Conservation (phyloP, 208 protist species). For the Blechomonas ayalai region DNA sequence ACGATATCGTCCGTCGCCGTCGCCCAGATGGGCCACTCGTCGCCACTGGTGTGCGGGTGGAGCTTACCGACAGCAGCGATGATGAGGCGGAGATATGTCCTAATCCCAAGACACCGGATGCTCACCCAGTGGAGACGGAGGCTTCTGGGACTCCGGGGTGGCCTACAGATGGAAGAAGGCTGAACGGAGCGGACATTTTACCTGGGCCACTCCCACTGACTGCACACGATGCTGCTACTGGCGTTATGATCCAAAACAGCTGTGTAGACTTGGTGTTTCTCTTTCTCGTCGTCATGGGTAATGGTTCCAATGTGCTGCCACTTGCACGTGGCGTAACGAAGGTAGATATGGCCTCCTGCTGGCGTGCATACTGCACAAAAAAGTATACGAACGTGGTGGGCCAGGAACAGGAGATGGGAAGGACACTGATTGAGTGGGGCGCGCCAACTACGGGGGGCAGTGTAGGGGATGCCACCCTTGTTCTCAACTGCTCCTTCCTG, state of each 20-base stretch:
- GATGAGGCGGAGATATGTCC: no score
- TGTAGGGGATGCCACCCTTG: conserved; percentile 17
- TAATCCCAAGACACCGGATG: no score
- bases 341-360: conserved; percentile 80
- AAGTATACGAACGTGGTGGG: conserved; percentile 46
- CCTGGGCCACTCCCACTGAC: no score
- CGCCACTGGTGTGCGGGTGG: conserved; percentile 48
- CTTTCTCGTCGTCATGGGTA: conserved; percentile 83
- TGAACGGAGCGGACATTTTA: no score
- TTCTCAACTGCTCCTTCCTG: conserved; percentile 58
- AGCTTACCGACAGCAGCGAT: conserved; percentile 47
- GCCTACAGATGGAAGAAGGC: no score
- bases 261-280: conserved; percentile 84
- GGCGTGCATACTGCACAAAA: conserved; percentile 72
- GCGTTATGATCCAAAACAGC: conserved; percentile 45
- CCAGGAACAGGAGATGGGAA: conserved; percentile 28
- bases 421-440: conserved; percentile 14
- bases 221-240: conserved; percentile 13
- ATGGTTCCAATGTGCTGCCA: conserved; percentile 64
- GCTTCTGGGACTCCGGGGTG: no score
- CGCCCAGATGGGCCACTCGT: conserved; percentile 78
- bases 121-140: no score
- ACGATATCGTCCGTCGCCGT: conserved; percentile 44
- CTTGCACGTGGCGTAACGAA: conserved; percentile 74
- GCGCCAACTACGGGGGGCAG: background rate